Base-by-base conservation (phyloP, 73 alveolate genomes). In the Blepharisma japonicum region DNA sequence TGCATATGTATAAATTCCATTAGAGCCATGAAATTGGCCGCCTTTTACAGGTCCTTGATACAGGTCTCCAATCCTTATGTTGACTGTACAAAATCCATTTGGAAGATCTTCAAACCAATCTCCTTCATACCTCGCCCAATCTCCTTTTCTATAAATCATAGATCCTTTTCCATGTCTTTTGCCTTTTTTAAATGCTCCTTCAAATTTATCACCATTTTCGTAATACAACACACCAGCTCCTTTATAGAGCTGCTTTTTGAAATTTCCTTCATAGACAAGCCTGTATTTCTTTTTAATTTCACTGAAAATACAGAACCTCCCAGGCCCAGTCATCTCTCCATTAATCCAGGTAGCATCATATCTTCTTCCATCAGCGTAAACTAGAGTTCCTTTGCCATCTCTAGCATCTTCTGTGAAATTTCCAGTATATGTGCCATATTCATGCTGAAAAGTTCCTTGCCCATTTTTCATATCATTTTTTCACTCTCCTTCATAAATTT, bases 281-380 rank as follows among this genome's bases (percentile, higher is more conserved):
- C 3, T 32, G 3, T 32, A 32, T 32, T 32, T 32, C 42, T 32
- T 32, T 32, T 32, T 32, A 32, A 32, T 32, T 32, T 32, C 42
- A 32, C 3, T 32, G 42, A 32, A 32, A 32, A 32, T 3, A 3
- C 42, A 32, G 42, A 32, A 61, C 85, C 90, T 25, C 94, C 94
- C 70, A 86, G 81, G 56, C 90, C 87, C 82, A 32, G 42, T 32
- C 42, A 32, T 32, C 42, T 68, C 47, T 32, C 92, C 86, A 32
- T 76, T 48, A 48, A 79, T 92, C 96, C 98, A 92, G 77, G 68
- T 89, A 23, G 96, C 98, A 82, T 92, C 98, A 79, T 93, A 93
- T 56, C 95, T 81, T 71, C 91, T 89, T 42, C 96, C 96, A 80
- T 92, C 87, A 61, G 79, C 79, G 72, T 78, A 92, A 74, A 83